Evolutionary conservation across 2,329 filamentous ascomycete genomes (phyloP), one percentile per base, ranked within the genome.

Genomic region (Neocucurbitaria cava): DNA sequence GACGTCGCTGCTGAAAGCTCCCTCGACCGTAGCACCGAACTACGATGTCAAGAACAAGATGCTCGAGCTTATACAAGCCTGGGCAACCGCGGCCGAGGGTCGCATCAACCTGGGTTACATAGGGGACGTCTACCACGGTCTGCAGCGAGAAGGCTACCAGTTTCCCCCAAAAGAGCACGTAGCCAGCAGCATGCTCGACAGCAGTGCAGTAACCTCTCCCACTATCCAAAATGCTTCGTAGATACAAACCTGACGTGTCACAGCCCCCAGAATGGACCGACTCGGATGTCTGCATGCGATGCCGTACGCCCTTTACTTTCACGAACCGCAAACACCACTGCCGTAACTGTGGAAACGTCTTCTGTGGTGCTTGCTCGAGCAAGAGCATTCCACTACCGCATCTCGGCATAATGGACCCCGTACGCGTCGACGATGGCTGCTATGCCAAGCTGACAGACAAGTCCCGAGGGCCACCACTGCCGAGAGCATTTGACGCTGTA

Each of bases 241-340:
- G 3, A 11, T 15, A n/a, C 54, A 60, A 36, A 64, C 45, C 23
- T 3, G 21, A 9, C 5, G 17, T 20, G 3, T 49, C 30, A 30
- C 66, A 96, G 89, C 95, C 95, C 9, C 95, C 95, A 0, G 95
- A 99, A 78, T 99, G 95, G 95, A 88, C 89, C 46, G 95, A 99
- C 77, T 97, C 94, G 10, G 95, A 99, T 69, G 94, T 99, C 28
- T 99, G 95, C 76, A 97, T 99, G 92, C 89, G 95, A 72, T 99
- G 95, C 76, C 88, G 95, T 65, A 97, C 94, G 11, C 79, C 92
- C 17, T 99, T 99, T 69, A 97, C 92, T 43, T 97, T 99, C 72
- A 99, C 94, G 51, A 99, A 99, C 76, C 89, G 95, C 70, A 99
- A 98, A 74, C 95, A 99, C 73, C 95, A 99, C 76, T 99, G 95